phyloP scores from a whole-genome alignment of 2,329 filamentous ascomycete genomes.

The Lachnellula hyalina region DNA sequence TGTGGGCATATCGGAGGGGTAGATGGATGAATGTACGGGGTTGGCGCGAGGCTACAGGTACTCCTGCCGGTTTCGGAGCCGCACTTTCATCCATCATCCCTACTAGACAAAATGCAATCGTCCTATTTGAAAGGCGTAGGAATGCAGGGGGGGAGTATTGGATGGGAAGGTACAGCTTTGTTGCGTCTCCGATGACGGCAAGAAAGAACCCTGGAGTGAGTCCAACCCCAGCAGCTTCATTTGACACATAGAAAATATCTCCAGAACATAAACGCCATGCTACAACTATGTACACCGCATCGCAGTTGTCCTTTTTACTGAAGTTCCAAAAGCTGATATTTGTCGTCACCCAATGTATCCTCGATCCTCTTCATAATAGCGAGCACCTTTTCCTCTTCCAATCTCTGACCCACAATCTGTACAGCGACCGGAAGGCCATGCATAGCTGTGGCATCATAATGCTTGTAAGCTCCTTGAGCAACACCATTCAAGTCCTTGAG shows the following conservation, averaged over 20 bases:
- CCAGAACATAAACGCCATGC: neutral
- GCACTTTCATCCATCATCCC: neutral
- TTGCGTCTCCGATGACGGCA: neutral
- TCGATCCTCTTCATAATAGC: conserved; percentile 51
- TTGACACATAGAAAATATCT: neutral
- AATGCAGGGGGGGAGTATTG: neutral
- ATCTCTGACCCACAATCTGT: conserved; percentile 29
- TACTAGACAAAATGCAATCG: neutral
- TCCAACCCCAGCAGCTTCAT: neutral
- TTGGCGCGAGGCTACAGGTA: neutral
- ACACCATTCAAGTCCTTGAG: conserved; percentile 68
- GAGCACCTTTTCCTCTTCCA: conserved; percentile 32
- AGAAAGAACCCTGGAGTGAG: neutral
- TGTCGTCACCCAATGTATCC: conserved; percentile 58
- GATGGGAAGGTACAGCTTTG: neutral
- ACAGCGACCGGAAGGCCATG: conserved; percentile 82
- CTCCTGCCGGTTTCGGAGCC: conserved; percentile 13
- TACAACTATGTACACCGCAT: neutral
- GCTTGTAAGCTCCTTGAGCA: conserved; percentile 75
- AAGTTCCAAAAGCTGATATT: conserved; percentile 45
- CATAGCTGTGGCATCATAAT: conserved; percentile 80
- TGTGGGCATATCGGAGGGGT: neutral
- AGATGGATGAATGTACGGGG: neutral
- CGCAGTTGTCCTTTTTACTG: conserved; percentile 15
- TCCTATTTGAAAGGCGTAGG: neutral